These are phyloP conservation scores for Mortierella hygrophila DNA, from an alignment of 192 early-diverging fungal genomes.

Conservation along the genomic window DNA sequence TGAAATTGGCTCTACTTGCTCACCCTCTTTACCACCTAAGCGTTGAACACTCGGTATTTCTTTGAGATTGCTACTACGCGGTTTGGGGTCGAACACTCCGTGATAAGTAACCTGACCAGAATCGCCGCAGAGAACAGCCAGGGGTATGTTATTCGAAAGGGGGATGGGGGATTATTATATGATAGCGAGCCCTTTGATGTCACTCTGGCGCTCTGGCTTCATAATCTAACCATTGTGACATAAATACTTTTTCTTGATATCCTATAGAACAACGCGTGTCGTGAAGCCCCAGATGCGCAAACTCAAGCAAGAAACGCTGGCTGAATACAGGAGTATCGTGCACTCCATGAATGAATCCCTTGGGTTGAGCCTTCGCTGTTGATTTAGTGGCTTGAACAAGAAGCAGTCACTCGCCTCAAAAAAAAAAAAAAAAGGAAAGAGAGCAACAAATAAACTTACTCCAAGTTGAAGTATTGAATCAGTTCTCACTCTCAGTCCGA, in stretches of 20 bases:
- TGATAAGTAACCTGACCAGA: constrained; percentile 38
- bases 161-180: too few species aligned
- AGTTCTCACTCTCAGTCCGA: background rate
- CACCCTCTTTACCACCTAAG: background rate
- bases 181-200: background rate
- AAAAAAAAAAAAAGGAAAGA: constrained; percentile 32
- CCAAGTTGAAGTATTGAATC: constrained; percentile 3
- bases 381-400: constrained; percentile 30
- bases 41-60: constrained; percentile 35
- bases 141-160: constrained; percentile 14
- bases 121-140: constrained; percentile 20
- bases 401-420: constrained; percentile 21
- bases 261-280: constrained; percentile 10
- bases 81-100: constrained; percentile 41
- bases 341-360: constrained; percentile 45
- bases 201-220: background rate
- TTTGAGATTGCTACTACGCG: constrained; percentile 47
- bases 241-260: background rate
- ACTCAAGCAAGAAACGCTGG: constrained; percentile 7
- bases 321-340: constrained; percentile 19
- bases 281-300: constrained; percentile 3
- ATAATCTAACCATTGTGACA: background rate
- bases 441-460: constrained; percentile 12
- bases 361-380: constrained; percentile 24
- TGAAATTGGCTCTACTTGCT: background rate